phyloP scores from a whole-genome alignment of 495 filamentous ascomycete species.

The Xanthoparmelia taractica region DNA sequence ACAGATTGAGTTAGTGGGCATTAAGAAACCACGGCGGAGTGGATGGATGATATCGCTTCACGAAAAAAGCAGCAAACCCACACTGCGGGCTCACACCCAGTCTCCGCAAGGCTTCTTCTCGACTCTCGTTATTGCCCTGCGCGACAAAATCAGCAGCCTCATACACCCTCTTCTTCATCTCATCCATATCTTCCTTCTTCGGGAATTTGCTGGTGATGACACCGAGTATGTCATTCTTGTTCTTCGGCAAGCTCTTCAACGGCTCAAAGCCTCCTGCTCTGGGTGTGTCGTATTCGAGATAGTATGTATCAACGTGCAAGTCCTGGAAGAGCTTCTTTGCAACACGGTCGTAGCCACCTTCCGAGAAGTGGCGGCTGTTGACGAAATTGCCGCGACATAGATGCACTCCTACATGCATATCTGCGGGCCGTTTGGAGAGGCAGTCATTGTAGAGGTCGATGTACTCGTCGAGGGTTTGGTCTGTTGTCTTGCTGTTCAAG shows the following conservation, averaged over 20 bases:
- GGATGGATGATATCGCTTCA: no score
- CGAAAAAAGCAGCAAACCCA: no score
- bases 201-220: conserved; percentile 68
- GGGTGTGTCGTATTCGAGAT: conserved; percentile 75
- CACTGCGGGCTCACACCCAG: conserved; percentile 70
- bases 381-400: conserved; percentile 79
- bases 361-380: conserved; percentile 67
- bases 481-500: conserved; percentile 48
- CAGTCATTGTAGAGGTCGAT: conserved; percentile 70
- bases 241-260: conserved; percentile 58
- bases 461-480: conserved; percentile 64
- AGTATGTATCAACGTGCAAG: conserved; percentile 70
- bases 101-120: conserved; percentile 59
- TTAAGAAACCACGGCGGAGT: no score
- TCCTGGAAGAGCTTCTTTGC: conserved; percentile 71
- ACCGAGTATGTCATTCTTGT: conserved; percentile 71
- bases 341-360: conserved; percentile 74
- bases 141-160: conserved; percentile 66
- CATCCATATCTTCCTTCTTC: conserved; percentile 63
- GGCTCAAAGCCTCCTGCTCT: conserved; percentile 74
- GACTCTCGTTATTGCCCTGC: conserved; percentile 53
- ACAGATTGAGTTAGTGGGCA: no score
- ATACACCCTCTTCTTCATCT: conserved; percentile 60
- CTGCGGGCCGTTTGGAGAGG: conserved; percentile 53
- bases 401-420: conserved; percentile 70